These are phyloP conservation scores for Colletotrichum theobromicola DNA, from an alignment of 2,329 filamentous ascomycete genomes.

Conservation along the genomic window DNA sequence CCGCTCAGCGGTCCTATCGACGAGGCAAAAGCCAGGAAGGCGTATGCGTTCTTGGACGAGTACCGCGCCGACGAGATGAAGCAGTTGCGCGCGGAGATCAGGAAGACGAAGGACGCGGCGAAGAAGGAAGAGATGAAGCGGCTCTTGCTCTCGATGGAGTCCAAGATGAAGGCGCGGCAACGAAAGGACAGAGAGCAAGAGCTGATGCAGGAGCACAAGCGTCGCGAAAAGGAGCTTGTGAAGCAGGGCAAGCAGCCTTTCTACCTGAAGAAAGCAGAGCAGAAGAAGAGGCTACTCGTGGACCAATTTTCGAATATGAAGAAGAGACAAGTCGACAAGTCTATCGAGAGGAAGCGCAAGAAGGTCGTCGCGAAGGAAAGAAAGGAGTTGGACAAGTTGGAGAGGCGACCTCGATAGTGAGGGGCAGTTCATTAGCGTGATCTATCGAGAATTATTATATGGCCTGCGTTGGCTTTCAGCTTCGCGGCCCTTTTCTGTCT, in stretches of 20 bases:
- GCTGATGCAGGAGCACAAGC: conserved; percentile 76
- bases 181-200: conserved; percentile 73
- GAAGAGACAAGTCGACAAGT: conserved; percentile 81
- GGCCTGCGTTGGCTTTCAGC: not conserved
- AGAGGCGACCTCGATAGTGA: conserved; percentile 28
- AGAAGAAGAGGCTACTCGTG: conserved; percentile 84
- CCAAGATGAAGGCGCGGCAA: conserved; percentile 72
- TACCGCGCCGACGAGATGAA: conserved; percentile 87
- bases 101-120: conserved; percentile 65
- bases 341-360: conserved; percentile 87
- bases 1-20: conserved; percentile 58
- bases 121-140: conserved; percentile 75
- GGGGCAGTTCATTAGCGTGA: not conserved
- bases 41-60: conserved; percentile 87
- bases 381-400: conserved; percentile 64
- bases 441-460: not conserved
- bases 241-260: conserved; percentile 91
- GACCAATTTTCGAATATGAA: conserved; percentile 85
- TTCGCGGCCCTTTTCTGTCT: not conserved
- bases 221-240: conserved; percentile 83
- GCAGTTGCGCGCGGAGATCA: conserved; percentile 72
- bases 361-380: conserved; percentile 87
- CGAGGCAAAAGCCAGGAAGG: conserved; percentile 65
- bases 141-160: conserved; percentile 79
- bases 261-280: conserved; percentile 89